Base-by-base conservation (phyloP, 2,329 filamentous ascomycete genomes). In the Colletotrichum agaves region DNA sequence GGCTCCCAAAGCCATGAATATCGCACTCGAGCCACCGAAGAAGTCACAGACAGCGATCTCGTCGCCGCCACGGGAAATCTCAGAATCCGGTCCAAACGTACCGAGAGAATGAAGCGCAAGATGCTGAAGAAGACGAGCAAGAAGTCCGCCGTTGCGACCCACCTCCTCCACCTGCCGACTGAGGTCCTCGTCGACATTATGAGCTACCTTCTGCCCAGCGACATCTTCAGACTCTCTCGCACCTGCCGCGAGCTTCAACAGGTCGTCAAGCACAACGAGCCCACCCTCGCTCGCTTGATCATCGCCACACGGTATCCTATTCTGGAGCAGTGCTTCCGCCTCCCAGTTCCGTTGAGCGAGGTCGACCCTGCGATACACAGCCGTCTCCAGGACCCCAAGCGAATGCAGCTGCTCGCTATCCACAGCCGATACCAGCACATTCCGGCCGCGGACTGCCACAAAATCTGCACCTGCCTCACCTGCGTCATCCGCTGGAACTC, bases 401-500 rank as follows among this genome's bases (percentile, higher is more conserved):
- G 85, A 39, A 81, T 84, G 67, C 77, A 80, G 27, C 73, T 80
- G 55, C 74, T 83, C 7, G 74, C 74, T 33, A 81, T 87, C 31
- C 82, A 86, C 73, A 82, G 80, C 65, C 82, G 81, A 47, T 88
- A 85, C 71, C 83, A 85, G 67, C 85, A 89, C 72, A 78, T 89
- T 19, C 77, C 77, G 43, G 70, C 78, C 1, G 81, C 83, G 0
- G 80, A 88, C 68, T 77, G 80, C 0, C 59, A 73, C 11, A 73
- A 80, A n/a, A 75, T 87, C 4, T 90, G 87, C 76, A 87, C 85
- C 1, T 90, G 87, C 71, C 74, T 87, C 27, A 85, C 84, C 0
- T 89, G 87, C 72, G 75, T 86, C 47, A 72, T 87, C 41, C 80
- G 83, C 2, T 90, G 87, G 87, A 86, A 86, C 70, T 82, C 84